phyloP scores from a whole-genome alignment of 1,284 basidiomycete genomes.

The Mrakiaceae sp. region DNA sequence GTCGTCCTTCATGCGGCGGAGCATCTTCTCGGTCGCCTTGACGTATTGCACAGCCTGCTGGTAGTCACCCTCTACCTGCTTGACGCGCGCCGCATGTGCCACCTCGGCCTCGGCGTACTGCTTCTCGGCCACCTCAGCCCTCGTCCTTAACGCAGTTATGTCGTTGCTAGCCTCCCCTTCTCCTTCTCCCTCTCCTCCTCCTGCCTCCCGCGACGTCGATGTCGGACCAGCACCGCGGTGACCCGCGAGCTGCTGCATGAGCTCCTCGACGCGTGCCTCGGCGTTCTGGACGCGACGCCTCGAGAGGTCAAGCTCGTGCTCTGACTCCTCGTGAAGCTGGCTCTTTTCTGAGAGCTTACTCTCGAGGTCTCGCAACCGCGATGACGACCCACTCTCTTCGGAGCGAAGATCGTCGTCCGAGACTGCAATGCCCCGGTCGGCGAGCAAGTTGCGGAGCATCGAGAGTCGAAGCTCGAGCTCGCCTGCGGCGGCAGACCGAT shows the following conservation, averaged over 20 bases:
- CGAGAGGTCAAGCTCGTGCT: conserved; percentile 49
- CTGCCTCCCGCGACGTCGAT: no score
- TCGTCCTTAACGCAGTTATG: no score
- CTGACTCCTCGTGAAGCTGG: conserved; percentile 58
- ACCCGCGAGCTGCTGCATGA: not conserved
- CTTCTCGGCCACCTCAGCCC: conserved; percentile 26
- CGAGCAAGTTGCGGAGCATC: conserved; percentile 74
- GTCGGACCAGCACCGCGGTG: conserved; percentile 34
- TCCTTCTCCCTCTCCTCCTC: no score
- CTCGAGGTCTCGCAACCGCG: conserved; percentile 52
- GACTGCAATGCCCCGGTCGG: conserved; percentile 71
- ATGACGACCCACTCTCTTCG: conserved; percentile 18
- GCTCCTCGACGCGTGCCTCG: conserved; percentile 16
- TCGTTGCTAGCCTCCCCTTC: no score
- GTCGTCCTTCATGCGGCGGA: conserved; percentile 92
- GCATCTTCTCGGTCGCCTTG: conserved; percentile 97
- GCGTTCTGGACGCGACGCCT: conserved; percentile 18
- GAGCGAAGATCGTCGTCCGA: conserved; percentile 53
- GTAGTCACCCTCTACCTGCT: conserved; percentile 48
- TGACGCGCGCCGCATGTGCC: no score
- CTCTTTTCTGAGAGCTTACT: conserved; percentile 58
- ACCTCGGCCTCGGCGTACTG: conserved; percentile 38
- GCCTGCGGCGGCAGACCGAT: conserved; percentile 55
- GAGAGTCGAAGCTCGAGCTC: conserved; percentile 65
- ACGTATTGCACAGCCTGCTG: conserved; percentile 84